These are phyloP conservation scores for Laguncularia racemosa DNA, from an alignment of 345 rosid genomes.

Conservation along the genomic window DNA sequence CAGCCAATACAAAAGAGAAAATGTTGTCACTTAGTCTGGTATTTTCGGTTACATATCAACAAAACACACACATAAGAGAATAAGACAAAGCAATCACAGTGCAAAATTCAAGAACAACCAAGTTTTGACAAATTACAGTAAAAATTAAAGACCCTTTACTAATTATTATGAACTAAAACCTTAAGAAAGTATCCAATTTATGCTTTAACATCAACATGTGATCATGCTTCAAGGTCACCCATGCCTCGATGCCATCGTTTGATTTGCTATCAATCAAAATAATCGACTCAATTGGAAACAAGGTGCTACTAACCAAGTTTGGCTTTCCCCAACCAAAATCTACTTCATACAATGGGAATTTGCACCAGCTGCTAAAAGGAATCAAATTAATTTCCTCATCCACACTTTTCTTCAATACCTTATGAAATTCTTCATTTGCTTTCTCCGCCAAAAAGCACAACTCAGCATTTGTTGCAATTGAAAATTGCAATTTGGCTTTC, in stretches of 20 bases:
- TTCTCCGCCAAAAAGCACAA: slow-evolving; percentile 1
- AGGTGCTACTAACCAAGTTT: neutral
- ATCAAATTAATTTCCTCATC: neutral
- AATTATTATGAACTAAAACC: too few species aligned
- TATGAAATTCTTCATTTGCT: neutral
- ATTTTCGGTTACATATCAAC: too few species aligned
- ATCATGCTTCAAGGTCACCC: slow-evolving; percentile 4
- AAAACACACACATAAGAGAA: too few species aligned
- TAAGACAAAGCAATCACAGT: too few species aligned
- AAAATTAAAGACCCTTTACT: too few species aligned
- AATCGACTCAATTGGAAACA: neutral
- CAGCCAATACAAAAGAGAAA: too few species aligned
- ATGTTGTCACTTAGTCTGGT: too few species aligned
- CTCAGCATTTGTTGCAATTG: neutral
- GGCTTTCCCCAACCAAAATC: slow-evolving; percentile 13
- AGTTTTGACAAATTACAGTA: too few species aligned
- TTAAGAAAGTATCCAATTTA: neutral
- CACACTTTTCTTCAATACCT: neutral
- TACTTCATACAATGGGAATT: neutral
- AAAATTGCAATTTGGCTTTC: slow-evolving; percentile 1
- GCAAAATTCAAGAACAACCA: too few species aligned
- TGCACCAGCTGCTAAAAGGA: slow-evolving; percentile 6
- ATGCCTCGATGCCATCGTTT: slow-evolving; percentile 7
- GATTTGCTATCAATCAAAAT: neutral
- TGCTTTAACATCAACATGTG: neutral